Conservation (phyloP, 805 yeast species). For the Lachancea nothofagi region DNA sequence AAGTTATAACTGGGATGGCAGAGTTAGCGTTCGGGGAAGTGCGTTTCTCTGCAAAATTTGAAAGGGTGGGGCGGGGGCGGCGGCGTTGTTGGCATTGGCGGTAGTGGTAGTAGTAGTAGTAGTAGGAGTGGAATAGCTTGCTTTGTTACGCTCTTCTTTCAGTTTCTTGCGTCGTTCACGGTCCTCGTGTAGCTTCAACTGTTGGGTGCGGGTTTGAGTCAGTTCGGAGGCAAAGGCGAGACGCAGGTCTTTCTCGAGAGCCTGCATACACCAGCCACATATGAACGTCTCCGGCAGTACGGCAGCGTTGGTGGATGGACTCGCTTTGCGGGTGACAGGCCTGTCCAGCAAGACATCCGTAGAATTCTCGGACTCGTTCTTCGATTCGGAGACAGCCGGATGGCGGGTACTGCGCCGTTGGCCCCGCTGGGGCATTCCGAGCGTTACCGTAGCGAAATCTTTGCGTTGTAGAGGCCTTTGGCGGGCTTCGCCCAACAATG, state of each 20-base stretch:
- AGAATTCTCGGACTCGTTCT: neutral
- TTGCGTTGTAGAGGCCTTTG: constrained; percentile 1
- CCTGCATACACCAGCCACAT: constrained; percentile 24
- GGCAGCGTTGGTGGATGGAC: constrained; percentile 17
- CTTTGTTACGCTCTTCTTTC: constrained; percentile 22
- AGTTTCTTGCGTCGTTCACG: constrained; percentile 25
- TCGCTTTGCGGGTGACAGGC: constrained; percentile 24
- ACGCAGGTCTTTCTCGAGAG: constrained; percentile 22
- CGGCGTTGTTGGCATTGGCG: too few species aligned
- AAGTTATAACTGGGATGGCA: constrained; percentile 1
- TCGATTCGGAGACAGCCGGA: constrained; percentile 11
- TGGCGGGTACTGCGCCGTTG: constrained; percentile 22
- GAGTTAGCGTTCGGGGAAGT: neutral
- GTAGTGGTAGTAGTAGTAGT: neutral
- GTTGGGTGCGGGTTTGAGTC: constrained; percentile 18
- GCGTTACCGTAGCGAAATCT: constrained; percentile 19
- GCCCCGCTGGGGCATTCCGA: constrained; percentile 14
- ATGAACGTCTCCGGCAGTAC: constrained; percentile 19
- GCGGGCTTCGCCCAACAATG: constrained; percentile 4
- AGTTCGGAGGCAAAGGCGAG: constrained; percentile 23
- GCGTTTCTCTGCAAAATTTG: neutral
- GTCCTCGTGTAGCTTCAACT: constrained; percentile 25
- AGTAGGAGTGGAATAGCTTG: too few species aligned
- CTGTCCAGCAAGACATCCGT: constrained; percentile 12
- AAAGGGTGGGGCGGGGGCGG: neutral